Base-by-base conservation (phyloP, 2,329 filamentous ascomycete species). In the Talaromyces sp. region DNA sequence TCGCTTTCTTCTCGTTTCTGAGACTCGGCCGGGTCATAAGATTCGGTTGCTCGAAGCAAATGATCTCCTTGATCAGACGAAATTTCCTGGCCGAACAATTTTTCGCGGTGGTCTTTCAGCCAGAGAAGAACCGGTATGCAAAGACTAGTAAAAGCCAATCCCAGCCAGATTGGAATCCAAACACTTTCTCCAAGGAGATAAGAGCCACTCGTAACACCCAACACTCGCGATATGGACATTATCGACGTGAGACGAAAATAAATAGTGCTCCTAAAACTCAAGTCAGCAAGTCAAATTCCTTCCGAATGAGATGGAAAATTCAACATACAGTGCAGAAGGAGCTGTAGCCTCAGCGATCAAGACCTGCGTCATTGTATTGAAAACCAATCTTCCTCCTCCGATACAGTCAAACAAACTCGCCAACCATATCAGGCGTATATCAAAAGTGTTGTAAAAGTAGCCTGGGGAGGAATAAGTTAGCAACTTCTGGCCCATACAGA, bases 391-490 rank as follows among this genome's bases (percentile, higher is more conserved):
- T 31, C 50, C 50, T n/a, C 50, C 50, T 5, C 50, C 50, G 18
- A 53, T 4, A 33, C 23, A 53, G 50, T 53, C 50, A 9, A 53
- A 53, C 50, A 53, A 53, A 18, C 50, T 53, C 4, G 50, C 50
- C 30, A 53, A 5, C 50, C 40, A 59, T 54, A 52, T 36, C 50
- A 60, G 10, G 10, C 57, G 50, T 34, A 59, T 42, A 33, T 59
- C 31, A 33, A 59, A 54, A 7, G 28, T 16, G 28, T 54, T 54
- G 57, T 59, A 59, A 23, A 59, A 59, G 50, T 44, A 59, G 36
- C 57, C 57, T 59, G 34, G 18, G 40, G 28, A 53, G 5, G 1
- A 9, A 28, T n/a, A n/a, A n/a, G n/a, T 33, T 3, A 59, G 30
- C n/a, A 18, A 4, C 34, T 14, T 30, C 9, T 10, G 4, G 23